Evolutionary conservation across 768 basidiomycete species (phyloP).

Genomic region (Phanerodontia chrysosporium): DNA sequence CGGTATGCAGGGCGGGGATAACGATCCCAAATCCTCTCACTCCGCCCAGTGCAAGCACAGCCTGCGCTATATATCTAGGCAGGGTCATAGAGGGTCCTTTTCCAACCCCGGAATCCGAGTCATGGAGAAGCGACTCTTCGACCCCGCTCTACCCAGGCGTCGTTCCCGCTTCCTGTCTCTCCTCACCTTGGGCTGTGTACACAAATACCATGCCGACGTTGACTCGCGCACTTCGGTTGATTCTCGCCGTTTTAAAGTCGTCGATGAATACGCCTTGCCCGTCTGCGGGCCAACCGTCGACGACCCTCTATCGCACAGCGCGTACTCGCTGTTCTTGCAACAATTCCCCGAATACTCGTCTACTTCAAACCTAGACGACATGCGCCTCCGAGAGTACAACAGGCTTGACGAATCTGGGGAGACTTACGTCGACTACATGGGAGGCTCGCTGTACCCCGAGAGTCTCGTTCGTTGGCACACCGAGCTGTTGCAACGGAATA

Average conservation of each 20-base stretch:
- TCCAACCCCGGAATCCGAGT: background rate
- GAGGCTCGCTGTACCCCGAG: constrained; percentile 76
- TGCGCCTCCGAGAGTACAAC: constrained; percentile 29
- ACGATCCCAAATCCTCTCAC: no score
- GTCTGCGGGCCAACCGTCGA: no score
- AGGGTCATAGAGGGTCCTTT: background rate
- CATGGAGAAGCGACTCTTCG: background rate
- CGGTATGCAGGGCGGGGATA: no score
- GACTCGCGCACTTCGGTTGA: no score
- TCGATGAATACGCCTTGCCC: no score
- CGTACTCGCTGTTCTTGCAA: constrained; percentile 32
- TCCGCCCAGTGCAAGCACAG: no score
- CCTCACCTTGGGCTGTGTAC: no score
- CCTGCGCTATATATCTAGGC: background rate
- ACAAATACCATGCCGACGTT: no score
- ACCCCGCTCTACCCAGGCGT: background rate
- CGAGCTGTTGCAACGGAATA: constrained; percentile 57
- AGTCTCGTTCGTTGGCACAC: constrained; percentile 68
- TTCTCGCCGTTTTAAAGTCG: no score
- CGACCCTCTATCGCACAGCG: constrained; percentile 38
- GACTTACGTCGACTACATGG: constrained; percentile 86
- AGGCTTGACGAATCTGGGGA: constrained; percentile 47
- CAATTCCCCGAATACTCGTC: constrained; percentile 29
- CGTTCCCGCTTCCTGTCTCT: no score
- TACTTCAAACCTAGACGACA: constrained; percentile 30